Base-by-base conservation (phyloP, 495 filamentous ascomycete genomes). In the Penicillium lividum region DNA sequence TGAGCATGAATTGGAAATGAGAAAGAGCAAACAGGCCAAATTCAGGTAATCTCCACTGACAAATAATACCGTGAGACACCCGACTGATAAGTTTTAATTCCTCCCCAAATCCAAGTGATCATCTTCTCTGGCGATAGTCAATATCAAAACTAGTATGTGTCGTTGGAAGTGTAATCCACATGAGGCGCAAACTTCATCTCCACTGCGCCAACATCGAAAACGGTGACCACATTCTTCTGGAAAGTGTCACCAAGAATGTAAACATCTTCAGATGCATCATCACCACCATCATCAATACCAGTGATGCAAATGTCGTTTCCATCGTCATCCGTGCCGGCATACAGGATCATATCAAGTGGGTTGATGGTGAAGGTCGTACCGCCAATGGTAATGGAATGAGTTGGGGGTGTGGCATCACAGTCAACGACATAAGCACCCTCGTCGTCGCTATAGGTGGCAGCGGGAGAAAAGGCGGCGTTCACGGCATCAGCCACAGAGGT, bases 211-310 rank as follows among this genome's bases (percentile, higher is more conserved):
- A 73, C 62, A 49, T 78, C 73, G 40, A 74, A 72, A 1, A 73
- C 64, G 13, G 67, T 75, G 13, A 89, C 64, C 0, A 87, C 85
- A 62, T 83, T 86, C 68, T 84, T 86, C 74, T 88, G 73, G 61
- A 87, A 89, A 1, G 76, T 76, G 58, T 83, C 82, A 1, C 86
- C 86, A 18, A 91, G 59, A 25, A 90, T 83, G 54, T 54, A 61
- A 34, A 62, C 8, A 48, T 67, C 61, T 53, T 60, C 44, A 16
- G 57, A 42, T 7, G 25, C 33, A 57, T 73, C 79, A 9, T 74
- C 70, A 31, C 77, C 78, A 6, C 66, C 67, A 49, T 48, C 45
- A 28, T 13, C 18, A 30, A 56, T 75, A 8, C 74, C 73, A 0
- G 78, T 75, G 58, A 82, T 80, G 56, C 84, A 86, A 2, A 76